Evolutionary conservation across 129 eudicot genomes (phyloP).

Genomic region (Artemisia annua): DNA sequence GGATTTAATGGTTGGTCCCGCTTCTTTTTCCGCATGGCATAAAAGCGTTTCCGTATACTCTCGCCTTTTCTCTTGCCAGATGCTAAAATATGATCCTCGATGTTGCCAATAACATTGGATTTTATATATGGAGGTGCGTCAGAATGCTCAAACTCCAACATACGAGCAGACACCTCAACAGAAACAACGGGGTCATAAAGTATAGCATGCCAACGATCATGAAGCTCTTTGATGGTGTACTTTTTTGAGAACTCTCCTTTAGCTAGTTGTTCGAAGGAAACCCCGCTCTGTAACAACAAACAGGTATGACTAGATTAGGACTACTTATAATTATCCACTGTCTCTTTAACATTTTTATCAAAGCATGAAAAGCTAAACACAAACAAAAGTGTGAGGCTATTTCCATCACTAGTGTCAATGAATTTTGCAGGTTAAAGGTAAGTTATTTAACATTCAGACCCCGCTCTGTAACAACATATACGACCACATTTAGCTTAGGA

Average conservation of each 20-base stretch:
- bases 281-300: slow-evolving; percentile 49
- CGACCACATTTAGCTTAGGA: no score
- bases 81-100: slow-evolving; percentile 23
- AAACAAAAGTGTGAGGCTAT: background rate
- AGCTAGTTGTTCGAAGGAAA: slow-evolving; percentile 72
- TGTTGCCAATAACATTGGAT: slow-evolving; percentile 12
- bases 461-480: no score
- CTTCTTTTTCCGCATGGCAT: slow-evolving; percentile 62
- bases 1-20: slow-evolving; percentile 38
- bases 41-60: slow-evolving; percentile 40
- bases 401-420: background rate
- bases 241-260: slow-evolving; percentile 67
- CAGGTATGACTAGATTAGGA: background rate
- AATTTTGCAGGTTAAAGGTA: background rate
- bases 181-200: slow-evolving; percentile 58
- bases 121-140: slow-evolving; percentile 25
- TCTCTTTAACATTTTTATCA: background rate
- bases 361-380: background rate
- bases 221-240: slow-evolving; percentile 55
- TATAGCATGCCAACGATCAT: slow-evolving; percentile 68
- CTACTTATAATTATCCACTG: background rate
- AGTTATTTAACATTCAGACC: background rate
- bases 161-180: slow-evolving; percentile 47
- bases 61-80: slow-evolving; percentile 61
- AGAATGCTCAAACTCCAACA: slow-evolving; percentile 48